These are phyloP conservation scores for Moricandia arvensis DNA, from an alignment of 345 rosid genomes.

Conservation along the genomic window DNA sequence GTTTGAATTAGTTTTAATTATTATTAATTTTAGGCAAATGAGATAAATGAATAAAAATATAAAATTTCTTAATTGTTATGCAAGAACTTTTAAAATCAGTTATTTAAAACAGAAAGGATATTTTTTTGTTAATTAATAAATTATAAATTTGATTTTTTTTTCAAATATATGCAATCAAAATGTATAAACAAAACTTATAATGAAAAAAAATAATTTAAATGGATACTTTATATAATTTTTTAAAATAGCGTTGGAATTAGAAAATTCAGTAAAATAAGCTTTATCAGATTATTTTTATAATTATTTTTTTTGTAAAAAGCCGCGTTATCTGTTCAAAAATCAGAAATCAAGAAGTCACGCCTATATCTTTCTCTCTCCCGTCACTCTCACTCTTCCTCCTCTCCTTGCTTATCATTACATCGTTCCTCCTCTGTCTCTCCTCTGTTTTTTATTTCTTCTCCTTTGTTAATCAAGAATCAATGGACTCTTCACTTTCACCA, in stretches of 20 bases:
- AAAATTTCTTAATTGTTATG: too few species aligned
- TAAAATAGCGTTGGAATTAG: slow-evolving; percentile 4
- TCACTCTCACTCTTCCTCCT: slow-evolving; percentile 27
- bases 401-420: slow-evolving; percentile 29
- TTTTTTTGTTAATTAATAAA: not conserved
- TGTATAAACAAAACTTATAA: not conserved
- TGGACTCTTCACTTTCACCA: slow-evolving; percentile 54
- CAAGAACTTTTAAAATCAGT: too few species aligned
- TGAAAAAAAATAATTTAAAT: too few species aligned
- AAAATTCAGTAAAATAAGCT: slow-evolving; percentile 19
- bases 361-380: slow-evolving; percentile 29
- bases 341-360: slow-evolving; percentile 39
- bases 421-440: slow-evolving; percentile 13
- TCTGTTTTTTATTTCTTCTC: not conserved
- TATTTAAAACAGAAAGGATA: too few species aligned
- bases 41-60: too few species aligned
- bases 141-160: too few species aligned
- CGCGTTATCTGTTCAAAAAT: slow-evolving; percentile 40
- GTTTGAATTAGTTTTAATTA: too few species aligned
- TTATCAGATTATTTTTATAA: slow-evolving; percentile 22
- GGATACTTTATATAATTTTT: not conserved
- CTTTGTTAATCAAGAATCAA: not conserved
- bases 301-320: slow-evolving; percentile 20
- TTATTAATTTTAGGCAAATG: too few species aligned
- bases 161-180: not conserved